phyloP scores from a whole-genome alignment of 306 rosid species.

The Lagenaria siceraria region DNA sequence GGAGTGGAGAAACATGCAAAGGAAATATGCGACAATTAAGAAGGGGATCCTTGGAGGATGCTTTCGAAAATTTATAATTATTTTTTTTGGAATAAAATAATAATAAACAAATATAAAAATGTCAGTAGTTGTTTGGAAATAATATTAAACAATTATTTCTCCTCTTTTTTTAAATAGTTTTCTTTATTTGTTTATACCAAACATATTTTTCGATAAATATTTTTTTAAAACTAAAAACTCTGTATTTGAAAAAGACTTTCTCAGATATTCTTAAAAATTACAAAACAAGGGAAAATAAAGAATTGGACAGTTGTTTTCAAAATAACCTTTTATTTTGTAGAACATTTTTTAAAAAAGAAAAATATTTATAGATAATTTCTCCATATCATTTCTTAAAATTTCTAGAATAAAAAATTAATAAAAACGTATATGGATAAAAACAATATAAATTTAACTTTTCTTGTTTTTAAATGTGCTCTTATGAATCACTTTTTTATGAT shows the following conservation, averaged over 20 bases:
- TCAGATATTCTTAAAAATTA: background rate
- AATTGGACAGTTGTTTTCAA: background rate
- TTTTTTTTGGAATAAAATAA: background rate
- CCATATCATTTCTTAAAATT: too few species aligned
- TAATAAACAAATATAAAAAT: background rate
- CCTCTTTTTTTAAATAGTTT: background rate
- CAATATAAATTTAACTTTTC: too few species aligned
- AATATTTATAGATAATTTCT: too few species aligned
- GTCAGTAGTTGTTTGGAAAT: background rate
- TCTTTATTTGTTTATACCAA: background rate
- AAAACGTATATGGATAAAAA: too few species aligned
- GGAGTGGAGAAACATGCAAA: background rate
- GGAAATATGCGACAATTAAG: slow-evolving; percentile 4
- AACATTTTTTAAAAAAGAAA: too few species aligned
- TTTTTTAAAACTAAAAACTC: background rate
- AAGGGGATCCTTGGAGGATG: background rate
- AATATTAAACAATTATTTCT: background rate
- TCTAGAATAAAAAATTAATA: too few species aligned
- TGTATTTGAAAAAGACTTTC: background rate
- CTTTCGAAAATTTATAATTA: background rate
- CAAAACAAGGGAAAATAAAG: background rate
- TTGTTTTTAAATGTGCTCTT: too few species aligned
- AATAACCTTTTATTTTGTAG: too few species aligned
- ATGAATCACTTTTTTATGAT: too few species aligned
- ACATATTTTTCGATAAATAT: background rate